Base-by-base conservation (phyloP, 116 monocot genomes). In the Dioscorea cayenensis region DNA sequence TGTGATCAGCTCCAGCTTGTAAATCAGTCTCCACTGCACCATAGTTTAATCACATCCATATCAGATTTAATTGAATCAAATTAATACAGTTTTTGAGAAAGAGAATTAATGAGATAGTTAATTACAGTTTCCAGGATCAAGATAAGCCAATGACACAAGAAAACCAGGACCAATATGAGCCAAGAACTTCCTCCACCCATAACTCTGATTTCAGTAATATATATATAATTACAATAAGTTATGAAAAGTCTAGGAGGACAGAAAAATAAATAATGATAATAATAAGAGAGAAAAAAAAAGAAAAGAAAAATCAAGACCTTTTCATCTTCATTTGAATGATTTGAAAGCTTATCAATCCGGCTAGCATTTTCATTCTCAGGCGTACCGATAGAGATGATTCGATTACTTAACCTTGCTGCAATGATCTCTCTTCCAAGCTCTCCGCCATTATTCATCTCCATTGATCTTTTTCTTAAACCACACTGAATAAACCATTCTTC, bases 1-100 rank as follows among this genome's bases (percentile, higher is more conserved):
- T 82, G 71, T 87, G 82, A 76, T 83, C 82, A 43, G 90, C 82
- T 64, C 90, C 90, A 13, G 90, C 90, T 84, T 90, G 90, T 60
- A 90, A 51, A 67, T 90, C 90, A 10, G 87, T 90, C 72, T 90
- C 84, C 84, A 90, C 90, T 90, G 87, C 75, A 65, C 13, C 48
- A 81, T 10, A 12, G 11, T 43, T 43, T 43, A 0, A 5, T 43
- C 12, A 10, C 43, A 0, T 12, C 43, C 7, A 43, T 43, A 43
- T 32, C 32, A 32, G 32, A 4, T 32, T 32, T 32, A 32, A 32
- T 32, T 32, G 4, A 32, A 32, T 32, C 32, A 32, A 32, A 32
- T 32, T 32, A 4, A 32, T 32, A 32, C 11, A 49, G 23, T 11
- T 28, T 28, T 8, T 36, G 13, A 68, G 64, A 25, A 18, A 58